Base-by-base conservation (phyloP, 2,329 filamentous ascomycete genomes). In the Falciphora oryzae region DNA sequence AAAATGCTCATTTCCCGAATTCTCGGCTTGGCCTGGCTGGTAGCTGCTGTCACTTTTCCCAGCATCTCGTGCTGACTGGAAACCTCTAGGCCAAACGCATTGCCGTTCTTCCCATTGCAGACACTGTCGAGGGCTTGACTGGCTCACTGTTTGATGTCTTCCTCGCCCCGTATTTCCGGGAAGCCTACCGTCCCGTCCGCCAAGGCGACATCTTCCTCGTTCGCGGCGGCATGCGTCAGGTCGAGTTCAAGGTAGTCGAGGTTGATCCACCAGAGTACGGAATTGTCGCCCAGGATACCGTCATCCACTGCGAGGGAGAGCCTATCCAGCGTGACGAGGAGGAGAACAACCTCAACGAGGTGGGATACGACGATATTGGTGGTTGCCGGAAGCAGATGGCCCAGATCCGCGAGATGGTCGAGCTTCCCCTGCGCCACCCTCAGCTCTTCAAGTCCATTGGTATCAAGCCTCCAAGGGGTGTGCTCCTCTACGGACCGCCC, bases 381-480 rank as follows among this genome's bases (percentile, higher is more conserved):
- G 95, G 95, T 71, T 98, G 95, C 86, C 88, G 95, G 75, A 99
- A 99, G 83, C 95, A 99, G 82, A 98, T 99, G 95, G 95, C 95
- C 68, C 95, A 99, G 84, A 97, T 99, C 73, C 92, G 95, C 76
- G 95, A 99, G 79, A 89, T 99, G 85, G 95, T 99, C 69, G 95
- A 99, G 85, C 84, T 99, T 71, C 95, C 95, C 67, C 86, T 99
- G 67, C 89, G 95, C 74, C 95, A 99, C 80, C 95, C 95, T 67
- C 95, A 98, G 79, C 90, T 99, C 62, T 99, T 99, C 90, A 99
- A 98, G 85, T 98, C 94, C 57, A 98, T 99, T 75, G 95, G 95
- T 87, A 97, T 99, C 83, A 99, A 99, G 87, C 95, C 95, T 65
- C 95, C 95, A 59, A 93, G 95, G 74, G 95, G 95, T 88, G 96